Evolutionary conservation across 192 early-diverging fungal genomes (phyloP), one percentile per base, ranked within the genome.

Genomic region (Thoreauomyces humboldtii): DNA sequence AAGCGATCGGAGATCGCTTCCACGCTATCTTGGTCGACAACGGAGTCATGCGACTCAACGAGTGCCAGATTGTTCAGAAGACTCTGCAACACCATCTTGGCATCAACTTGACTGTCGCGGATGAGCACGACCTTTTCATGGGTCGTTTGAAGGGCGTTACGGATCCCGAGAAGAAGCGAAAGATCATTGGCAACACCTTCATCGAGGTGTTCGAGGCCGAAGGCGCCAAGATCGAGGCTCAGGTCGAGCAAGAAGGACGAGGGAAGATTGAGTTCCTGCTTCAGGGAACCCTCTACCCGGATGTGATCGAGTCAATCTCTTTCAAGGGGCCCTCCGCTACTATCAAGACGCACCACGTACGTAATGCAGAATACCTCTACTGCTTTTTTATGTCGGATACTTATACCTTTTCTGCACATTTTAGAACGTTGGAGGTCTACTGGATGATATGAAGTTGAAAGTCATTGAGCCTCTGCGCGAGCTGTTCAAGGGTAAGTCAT

Each of bases 261-360:
- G 89, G 88, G 21, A 85, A 91, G 54, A 90, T 98, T 57, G 91
- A 98, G 74, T 98, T 88, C 75, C 80, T 98, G 65, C 81, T 98
- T 58, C 96, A 97, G 81, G 96, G 96, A 55, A 98, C 96, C 25
- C 77, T 98, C 36, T 98, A 97, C 72, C 96, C 96, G 55, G 96
- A 98, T 81, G 96, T 98, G 36, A 98, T 98, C 68, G 96, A 98
- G 84, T 90, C 87, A 63, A 91, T 98, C 61, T 93, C 91, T 29
- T 98, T 98, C 89, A 98, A 98, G 91, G 96, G 96, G 14, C 96
- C 96, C 31, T 90, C 87, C 73, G 96, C 94, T 17, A 96, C 93
- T 61, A 98, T 98, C 80, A 98, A 98, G 83, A 95, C 96, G 36
- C 96, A 98, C 77, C 96, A 98, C 82, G 85, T 86, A 75, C 63